phyloP scores from a whole-genome alignment of 495 filamentous ascomycete genomes.

The Xylaria longipes region DNA sequence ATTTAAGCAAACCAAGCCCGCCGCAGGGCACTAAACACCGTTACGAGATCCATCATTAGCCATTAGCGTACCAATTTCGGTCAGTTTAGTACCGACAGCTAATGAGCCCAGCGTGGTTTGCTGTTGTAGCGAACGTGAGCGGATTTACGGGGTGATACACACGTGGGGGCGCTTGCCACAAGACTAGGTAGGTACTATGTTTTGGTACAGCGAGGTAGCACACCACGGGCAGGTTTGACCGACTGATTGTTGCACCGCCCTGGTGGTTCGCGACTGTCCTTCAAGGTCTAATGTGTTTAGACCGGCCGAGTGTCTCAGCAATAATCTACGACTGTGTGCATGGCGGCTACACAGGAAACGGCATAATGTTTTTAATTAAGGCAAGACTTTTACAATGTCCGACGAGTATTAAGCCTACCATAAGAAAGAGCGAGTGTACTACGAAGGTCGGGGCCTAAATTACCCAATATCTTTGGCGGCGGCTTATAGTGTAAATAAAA shows the following conservation, averaged over 20 bases:
- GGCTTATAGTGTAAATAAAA: too few species aligned
- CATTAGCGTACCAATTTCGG: conserved; percentile 6
- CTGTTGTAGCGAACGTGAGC: neutral
- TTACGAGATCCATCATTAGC: neutral
- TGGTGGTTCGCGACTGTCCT: neutral
- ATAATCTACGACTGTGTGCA: neutral
- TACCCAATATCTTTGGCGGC: too few species aligned
- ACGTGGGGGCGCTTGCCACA: neutral
- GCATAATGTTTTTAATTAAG: conserved; percentile 1
- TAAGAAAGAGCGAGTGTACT: neutral
- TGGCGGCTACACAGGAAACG: neutral
- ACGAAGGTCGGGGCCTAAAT: too few species aligned
- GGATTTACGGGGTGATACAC: neutral
- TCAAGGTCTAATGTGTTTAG: neutral
- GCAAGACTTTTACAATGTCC: neutral
- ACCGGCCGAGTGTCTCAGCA: neutral
- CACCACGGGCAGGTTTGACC: neutral
- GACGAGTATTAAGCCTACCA: neutral
- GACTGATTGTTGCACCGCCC: neutral
- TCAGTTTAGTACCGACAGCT: neutral
- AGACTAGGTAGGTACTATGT: neutral
- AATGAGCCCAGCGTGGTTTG: neutral
- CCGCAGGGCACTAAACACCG: neutral
- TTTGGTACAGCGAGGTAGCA: neutral
- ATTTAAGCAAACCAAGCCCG: conserved; percentile 7